Percentiles rank a stretch among this genome's conserved stretches.
These are phyloP conservation scores for Boletellus deceptivus DNA, from an alignment of 1,284 basidiomycete genomes.

Conservation along the genomic window DNA sequence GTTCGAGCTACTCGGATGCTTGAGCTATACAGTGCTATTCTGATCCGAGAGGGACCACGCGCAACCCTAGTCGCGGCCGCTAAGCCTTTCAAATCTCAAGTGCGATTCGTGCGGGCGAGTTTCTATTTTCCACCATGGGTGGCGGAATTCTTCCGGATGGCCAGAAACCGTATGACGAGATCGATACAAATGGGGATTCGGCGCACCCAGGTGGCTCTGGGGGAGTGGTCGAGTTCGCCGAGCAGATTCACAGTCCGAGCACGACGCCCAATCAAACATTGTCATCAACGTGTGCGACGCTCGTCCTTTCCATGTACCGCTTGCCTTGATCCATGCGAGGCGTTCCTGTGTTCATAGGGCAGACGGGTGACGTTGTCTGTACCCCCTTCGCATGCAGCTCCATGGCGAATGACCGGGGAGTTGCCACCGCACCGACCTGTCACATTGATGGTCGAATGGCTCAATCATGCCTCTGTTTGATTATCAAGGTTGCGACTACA, in stretches of 20 bases:
- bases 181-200: conserved; percentile 27
- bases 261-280: conserved; percentile 16
- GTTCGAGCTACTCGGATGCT: conserved; percentile 11
- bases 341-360: conserved; percentile 23
- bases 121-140: conserved; percentile 20
- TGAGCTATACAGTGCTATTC: neutral
- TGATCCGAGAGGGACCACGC: conserved; percentile 26
- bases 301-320: conserved; percentile 18
- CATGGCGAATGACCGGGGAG: conserved; percentile 21
- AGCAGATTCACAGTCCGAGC: conserved; percentile 21
- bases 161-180: conserved; percentile 22
- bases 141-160: conserved; percentile 23
- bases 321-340: conserved; percentile 27
- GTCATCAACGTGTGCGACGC: conserved; percentile 30
- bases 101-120: conserved; percentile 23
- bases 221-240: conserved; percentile 25
- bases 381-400: conserved; percentile 20
- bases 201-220: conserved; percentile 11
- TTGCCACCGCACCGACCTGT: conserved; percentile 24
- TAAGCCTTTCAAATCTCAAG: conserved; percentile 25
- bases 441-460: conserved; percentile 15
- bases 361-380: conserved; percentile 23
- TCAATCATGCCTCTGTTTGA: conserved; percentile 13
- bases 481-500: conserved; percentile 18
- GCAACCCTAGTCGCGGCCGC: conserved; percentile 20